Percentiles rank a stretch among this genome's conserved stretches.
These are phyloP conservation scores for Fusarium sp. DNA, from an alignment of 2,329 filamentous ascomycete species.

Conservation along the genomic window DNA sequence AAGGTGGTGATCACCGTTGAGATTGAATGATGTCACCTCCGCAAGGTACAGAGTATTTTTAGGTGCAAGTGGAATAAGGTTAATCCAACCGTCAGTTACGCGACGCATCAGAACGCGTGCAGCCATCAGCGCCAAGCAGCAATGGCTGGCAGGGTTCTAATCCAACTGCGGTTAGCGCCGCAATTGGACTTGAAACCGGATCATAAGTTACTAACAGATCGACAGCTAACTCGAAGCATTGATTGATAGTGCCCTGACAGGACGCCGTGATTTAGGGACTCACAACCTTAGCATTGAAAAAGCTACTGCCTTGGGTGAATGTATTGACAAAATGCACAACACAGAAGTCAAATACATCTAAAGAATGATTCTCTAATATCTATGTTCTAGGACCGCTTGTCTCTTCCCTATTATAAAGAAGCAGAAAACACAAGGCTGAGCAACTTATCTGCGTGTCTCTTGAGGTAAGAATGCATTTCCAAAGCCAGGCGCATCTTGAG, in stretches of 20 bases:
- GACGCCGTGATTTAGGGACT: fast-evolving
- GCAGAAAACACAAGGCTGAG: background rate
- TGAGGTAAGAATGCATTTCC: background rate
- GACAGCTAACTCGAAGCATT: fast-evolving
- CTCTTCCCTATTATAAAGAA: background rate
- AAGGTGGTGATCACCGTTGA: background rate
- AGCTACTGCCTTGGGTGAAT: background rate
- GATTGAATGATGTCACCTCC: background rate
- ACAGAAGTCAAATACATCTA: background rate
- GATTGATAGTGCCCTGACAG: background rate
- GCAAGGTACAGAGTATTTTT: background rate
- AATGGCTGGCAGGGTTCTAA: too few relatives aligned
- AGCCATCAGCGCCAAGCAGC: too few relatives aligned
- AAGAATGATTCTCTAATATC: background rate
- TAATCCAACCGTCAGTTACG: background rate
- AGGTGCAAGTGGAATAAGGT: background rate
- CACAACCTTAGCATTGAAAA: background rate
- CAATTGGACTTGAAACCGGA: fast-evolving
- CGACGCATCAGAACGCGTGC: background rate
- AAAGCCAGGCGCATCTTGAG: background rate
- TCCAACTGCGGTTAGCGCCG: background rate
- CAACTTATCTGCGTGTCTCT: background rate
- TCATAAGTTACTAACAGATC: background rate
- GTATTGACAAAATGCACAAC: background rate
- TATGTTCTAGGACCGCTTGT: background rate